Evolutionary conservation across 202 grass and related monocot species (phyloP).

Genomic region (Carex sylvatica): DNA sequence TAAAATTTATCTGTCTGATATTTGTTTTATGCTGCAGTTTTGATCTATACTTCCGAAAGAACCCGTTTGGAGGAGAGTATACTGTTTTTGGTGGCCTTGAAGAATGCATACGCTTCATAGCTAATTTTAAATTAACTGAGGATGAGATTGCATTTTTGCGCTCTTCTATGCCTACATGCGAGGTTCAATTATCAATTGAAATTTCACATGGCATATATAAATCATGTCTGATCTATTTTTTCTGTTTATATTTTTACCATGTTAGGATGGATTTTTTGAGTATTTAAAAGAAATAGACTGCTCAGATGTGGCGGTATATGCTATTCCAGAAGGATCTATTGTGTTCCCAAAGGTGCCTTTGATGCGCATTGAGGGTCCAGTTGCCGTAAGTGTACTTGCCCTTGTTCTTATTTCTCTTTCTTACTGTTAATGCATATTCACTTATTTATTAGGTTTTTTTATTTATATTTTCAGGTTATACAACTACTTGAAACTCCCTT

Average conservation of each 20-base stretch:
- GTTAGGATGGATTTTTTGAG: conserved; percentile 54
- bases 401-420: background rate
- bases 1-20: background rate
- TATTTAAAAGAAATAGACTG: conserved; percentile 48
- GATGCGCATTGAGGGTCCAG: conserved; percentile 55
- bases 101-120: conserved; percentile 86
- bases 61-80: conserved; percentile 79
- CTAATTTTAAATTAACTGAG: conserved; percentile 80
- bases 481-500: conserved; percentile 98
- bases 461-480: conserved; percentile 47
- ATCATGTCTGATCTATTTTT: background rate
- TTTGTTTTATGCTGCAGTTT: conserved; percentile 40
- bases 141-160: conserved; percentile 68
- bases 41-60: conserved; percentile 91
- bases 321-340: conserved; percentile 49
- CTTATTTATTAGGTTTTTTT: background rate
- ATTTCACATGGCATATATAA: background rate
- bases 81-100: conserved; percentile 92
- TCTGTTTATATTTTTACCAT: background rate
- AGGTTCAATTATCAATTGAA: conserved; percentile 21
- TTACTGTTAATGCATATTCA: background rate
- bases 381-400: conserved; percentile 57
- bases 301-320: conserved; percentile 44
- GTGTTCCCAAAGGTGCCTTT: conserved; percentile 51
- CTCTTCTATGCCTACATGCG: conserved; percentile 68